Conservation (phyloP, 352 stramenopile species). For the Blastocystis sp. region DNA sequence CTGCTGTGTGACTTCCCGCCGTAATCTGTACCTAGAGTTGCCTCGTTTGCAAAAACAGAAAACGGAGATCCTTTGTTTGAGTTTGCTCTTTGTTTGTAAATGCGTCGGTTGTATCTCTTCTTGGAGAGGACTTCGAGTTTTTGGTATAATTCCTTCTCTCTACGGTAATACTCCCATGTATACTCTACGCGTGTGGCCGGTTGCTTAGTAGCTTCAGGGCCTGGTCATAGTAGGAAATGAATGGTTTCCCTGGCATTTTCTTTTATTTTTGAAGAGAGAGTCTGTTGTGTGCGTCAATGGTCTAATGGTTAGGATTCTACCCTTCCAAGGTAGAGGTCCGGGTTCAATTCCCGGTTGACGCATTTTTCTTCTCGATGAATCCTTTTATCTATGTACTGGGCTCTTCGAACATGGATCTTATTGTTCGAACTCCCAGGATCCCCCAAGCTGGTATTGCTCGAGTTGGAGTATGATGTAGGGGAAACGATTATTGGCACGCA, state of each 20-base stretch:
- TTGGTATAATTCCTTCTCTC: slow-evolving; percentile 32
- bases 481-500: slow-evolving; percentile 70
- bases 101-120: neutral
- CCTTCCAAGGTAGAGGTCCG: slow-evolving; percentile 47
- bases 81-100: neutral
- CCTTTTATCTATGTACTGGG: slow-evolving; percentile 6
- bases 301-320: slow-evolving; percentile 55
- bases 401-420: slow-evolving; percentile 56
- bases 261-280: neutral
- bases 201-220: slow-evolving; percentile 33
- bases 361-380: slow-evolving; percentile 15
- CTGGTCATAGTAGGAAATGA: slow-evolving; percentile 36
- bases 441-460: neutral
- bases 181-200: neutral
- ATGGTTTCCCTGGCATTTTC: neutral
- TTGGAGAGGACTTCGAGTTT: neutral
- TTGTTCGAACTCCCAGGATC: neutral
- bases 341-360: slow-evolving; percentile 35
- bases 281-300: neutral
- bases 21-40: neutral
- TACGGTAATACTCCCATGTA: neutral
- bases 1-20: neutral
- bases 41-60: neutral
- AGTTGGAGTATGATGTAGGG: slow-evolving; percentile 55
- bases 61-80: neutral